Evolutionary conservation across 2,329 filamentous ascomycete species (phyloP), one percentile per base, ranked within the genome.

Genomic region (Phyllosticta citrichinensis): DNA sequence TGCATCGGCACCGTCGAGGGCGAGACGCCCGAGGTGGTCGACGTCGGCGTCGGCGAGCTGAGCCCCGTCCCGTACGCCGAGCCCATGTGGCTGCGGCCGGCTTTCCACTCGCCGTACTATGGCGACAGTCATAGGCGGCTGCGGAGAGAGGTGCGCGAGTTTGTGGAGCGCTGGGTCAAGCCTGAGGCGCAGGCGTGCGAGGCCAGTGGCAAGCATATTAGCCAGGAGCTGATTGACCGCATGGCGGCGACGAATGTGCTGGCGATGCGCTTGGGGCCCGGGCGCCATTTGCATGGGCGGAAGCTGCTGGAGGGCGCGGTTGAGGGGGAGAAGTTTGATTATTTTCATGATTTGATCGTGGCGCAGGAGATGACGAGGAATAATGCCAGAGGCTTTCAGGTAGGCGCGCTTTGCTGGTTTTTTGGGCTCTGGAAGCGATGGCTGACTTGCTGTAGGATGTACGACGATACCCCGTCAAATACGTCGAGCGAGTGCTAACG

Each of bases 61-160:
- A 89, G 85, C 69, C 73, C 79, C 20, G 88, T 96, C 0, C 91
- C 91, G 30, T 96, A 96, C 69, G 89, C 86, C 27, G 91, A 96
- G 73, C 89, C 90, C 2, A 77, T 91, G 60, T 96, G 91, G 91
- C 78, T 96, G 65, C 83, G 84, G 3, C 87, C 87, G 3, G 79
- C 84, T 60, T 94, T 91, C 80, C 87, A 87, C 72, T 87, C 80
- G 63, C 89, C 89, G 2, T 95, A 93, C 77, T 95, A 87, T 79
- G 87, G 82, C 56, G 88, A 91, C 33, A 87, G 82, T 64, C 90
- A 95, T 70, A 79, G 81, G 55, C 77, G 77, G 52, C 74, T 95
- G 65, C 87, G 87, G 72, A 82, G 81, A 68, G 88, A 87, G 52
- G 78, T 91, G 68, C 81, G 90, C 66, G 76, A 84, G 68, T 95